Conservation (phyloP, 2,329 filamentous ascomycete genomes). For the Podosphaera leucotricha region DNA sequence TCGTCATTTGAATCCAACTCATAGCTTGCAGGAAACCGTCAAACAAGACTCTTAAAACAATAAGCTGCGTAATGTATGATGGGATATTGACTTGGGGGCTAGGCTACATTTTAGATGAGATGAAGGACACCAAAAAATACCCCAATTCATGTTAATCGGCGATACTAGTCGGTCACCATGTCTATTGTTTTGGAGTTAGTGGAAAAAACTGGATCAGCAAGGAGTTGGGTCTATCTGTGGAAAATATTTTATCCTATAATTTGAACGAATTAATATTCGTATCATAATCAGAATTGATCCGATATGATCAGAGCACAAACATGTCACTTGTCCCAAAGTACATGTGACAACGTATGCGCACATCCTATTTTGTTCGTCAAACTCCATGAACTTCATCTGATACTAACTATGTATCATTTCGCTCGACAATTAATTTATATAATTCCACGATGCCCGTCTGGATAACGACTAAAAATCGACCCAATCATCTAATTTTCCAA, state of each 20-base stretch:
- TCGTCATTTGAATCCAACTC: not conserved
- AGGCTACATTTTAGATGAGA: not conserved
- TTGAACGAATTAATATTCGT: not conserved
- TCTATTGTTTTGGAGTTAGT: not conserved
- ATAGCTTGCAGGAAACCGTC: constrained; percentile 15
- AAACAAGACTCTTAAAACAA: constrained; percentile 10
- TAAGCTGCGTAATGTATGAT: not conserved
- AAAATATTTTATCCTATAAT: not conserved
- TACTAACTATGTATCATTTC: too few species aligned
- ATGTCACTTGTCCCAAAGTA: too few species aligned
- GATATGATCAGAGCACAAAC: not conserved
- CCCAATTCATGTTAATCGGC: not conserved
- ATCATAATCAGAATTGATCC: not conserved
- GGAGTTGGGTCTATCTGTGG: not conserved
- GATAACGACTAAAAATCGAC: too few species aligned
- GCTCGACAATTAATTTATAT: too few species aligned
- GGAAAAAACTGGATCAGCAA: not conserved
- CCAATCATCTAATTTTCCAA: too few species aligned
- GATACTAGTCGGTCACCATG: not conserved
- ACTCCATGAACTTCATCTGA: too few species aligned
- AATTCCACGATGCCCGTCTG: too few species aligned
- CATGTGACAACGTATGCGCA: too few species aligned
- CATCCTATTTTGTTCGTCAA: too few species aligned
- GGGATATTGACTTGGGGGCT: not conserved
- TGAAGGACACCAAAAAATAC: not conserved